These are phyloP conservation scores for Cladosporium sp. DNA, from an alignment of 2,329 filamentous ascomycete genomes.

Conservation along the genomic window DNA sequence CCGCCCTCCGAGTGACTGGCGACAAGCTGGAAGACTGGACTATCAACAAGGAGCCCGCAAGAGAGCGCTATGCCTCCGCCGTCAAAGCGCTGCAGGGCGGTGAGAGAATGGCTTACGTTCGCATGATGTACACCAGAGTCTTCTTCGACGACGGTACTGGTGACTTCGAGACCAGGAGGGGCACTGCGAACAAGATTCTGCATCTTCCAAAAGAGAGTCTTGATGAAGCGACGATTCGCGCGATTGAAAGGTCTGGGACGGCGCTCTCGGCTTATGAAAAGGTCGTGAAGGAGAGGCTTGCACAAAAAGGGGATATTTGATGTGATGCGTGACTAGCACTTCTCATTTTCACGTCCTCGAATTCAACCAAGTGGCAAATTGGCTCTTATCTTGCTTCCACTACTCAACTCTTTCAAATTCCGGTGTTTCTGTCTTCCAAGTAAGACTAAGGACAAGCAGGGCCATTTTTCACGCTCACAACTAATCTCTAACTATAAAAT, in stretches of 20 bases:
- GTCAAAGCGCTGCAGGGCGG: conserved; percentile 42
- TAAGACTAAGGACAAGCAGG: no score
- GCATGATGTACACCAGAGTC: conserved; percentile 52
- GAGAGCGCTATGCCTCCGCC: conserved; percentile 48
- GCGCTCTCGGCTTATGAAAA: not conserved
- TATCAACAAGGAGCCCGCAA: conserved; percentile 45
- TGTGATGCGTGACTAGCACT: no score
- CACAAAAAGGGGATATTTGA: no score
- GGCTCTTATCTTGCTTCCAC: no score
- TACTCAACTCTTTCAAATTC: no score
- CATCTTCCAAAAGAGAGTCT: conserved; percentile 56
- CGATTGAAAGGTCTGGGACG: conserved; percentile 33
- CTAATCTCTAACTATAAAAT: no score
- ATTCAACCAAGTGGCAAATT: no score
- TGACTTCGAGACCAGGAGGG: conserved; percentile 35
- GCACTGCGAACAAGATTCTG: conserved; percentile 49
- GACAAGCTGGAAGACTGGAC: conserved; percentile 59
- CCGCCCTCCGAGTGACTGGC: conserved; percentile 55
- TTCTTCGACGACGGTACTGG: conserved; percentile 42
- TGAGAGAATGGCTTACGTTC: conserved; percentile 42
- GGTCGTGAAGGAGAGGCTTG: not conserved
- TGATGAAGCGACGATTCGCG: conserved; percentile 51
- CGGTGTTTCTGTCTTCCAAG: no score
- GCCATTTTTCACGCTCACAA: no score
- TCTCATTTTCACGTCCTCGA: no score